Percentiles rank a stretch among this genome's conserved stretches.
phyloP scores from a whole-genome alignment of 306 rosid genomes.

The Vigna hirtella region DNA sequence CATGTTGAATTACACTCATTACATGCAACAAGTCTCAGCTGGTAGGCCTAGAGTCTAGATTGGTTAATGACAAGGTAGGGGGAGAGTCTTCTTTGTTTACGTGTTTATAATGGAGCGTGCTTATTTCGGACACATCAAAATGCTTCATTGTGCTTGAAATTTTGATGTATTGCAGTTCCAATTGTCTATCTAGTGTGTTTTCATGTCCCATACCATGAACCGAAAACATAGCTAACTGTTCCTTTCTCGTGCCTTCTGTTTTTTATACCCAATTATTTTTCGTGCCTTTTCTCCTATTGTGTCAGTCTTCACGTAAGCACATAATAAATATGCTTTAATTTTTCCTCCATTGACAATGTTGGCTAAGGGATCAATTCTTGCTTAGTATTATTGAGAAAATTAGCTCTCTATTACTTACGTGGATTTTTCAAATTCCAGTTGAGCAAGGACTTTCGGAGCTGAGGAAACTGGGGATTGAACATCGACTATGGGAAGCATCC shows the following conservation, averaged over 20 bases:
- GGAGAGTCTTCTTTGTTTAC: background rate
- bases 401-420: constrained; percentile 19
- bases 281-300: background rate
- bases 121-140: background rate
- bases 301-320: constrained; percentile 9
- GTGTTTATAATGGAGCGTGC: too few relatives aligned
- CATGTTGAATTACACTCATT: background rate
- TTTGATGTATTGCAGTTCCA: background rate
- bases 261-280: background rate
- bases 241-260: background rate
- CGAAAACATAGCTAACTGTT: background rate
- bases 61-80: constrained; percentile 16
- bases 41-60: constrained; percentile 24
- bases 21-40: background rate
- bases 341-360: constrained; percentile 32
- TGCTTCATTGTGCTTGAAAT: background rate
- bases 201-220: background rate
- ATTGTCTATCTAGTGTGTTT: background rate
- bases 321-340: background rate
- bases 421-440: constrained; percentile 57
- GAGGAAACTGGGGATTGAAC: constrained; percentile 87
- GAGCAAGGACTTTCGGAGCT: constrained; percentile 92
- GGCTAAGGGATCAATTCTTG: constrained; percentile 28
- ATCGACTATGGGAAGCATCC: constrained; percentile 92
- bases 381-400: constrained; percentile 6